These are phyloP conservation scores for Penicillium sp. DNA, from an alignment of 2,329 filamentous ascomycete genomes.

Conservation along the genomic window DNA sequence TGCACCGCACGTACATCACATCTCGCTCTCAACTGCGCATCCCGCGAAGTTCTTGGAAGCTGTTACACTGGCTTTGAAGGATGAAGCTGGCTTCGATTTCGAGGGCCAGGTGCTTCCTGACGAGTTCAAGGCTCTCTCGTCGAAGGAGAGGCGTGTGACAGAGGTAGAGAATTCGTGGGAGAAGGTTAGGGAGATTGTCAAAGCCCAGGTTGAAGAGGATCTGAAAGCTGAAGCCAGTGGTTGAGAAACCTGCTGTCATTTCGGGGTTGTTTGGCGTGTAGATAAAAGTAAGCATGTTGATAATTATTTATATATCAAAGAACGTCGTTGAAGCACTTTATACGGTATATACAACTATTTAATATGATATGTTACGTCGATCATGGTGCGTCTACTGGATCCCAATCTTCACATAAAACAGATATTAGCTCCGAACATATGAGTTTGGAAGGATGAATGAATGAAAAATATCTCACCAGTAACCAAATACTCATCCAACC, in stretches of 20 bases:
- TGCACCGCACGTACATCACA: slow-evolving; percentile 55
- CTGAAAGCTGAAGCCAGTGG: not conserved
- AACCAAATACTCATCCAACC: slow-evolving; percentile 67
- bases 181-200: slow-evolving; percentile 70
- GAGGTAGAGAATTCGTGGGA: slow-evolving; percentile 66
- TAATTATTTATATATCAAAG: not conserved
- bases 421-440: not conserved
- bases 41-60: slow-evolving; percentile 90
- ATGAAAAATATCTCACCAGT: slow-evolving; percentile 53
- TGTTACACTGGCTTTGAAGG: slow-evolving; percentile 73
- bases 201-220: slow-evolving; percentile 59
- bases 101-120: slow-evolving; percentile 66
- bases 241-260: not conserved
- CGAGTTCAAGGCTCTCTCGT: slow-evolving; percentile 76
- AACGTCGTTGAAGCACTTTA: not conserved
- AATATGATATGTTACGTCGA: not conserved
- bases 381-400: slow-evolving; percentile 20
- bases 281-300: not conserved
- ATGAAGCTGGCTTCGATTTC: slow-evolving; percentile 71
- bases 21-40: slow-evolving; percentile 88
- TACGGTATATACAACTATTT: not conserved
- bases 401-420: slow-evolving; percentile 17
- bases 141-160: slow-evolving; percentile 69
- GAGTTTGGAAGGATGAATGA: not conserved
- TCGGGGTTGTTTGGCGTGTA: not conserved